A percentile compares a stretch with the other conserved stretches of the same genome.
Conservation (phyloP, 345 rosid genomes). For the Camelina sativa region DNA sequence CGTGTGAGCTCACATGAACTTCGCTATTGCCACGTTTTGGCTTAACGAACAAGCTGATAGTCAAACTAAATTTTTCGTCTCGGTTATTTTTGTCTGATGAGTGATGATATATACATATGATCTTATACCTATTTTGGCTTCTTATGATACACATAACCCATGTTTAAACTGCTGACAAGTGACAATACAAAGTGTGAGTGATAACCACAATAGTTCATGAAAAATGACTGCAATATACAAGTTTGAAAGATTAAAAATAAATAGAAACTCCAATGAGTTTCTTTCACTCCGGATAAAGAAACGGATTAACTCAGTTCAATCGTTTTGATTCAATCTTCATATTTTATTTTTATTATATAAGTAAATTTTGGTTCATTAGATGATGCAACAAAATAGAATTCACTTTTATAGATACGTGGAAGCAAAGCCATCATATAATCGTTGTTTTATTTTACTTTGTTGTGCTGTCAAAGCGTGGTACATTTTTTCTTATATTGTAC, state of each 20-base stretch:
- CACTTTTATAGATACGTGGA: conserved; percentile 27
- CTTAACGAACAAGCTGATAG: conserved; percentile 24
- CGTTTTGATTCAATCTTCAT: conserved; percentile 16
- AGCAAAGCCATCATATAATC: conserved; percentile 12
- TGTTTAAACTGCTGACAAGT: neutral
- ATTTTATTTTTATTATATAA: neutral
- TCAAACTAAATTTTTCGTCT: neutral
- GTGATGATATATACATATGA: neutral
- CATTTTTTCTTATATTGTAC: neutral
- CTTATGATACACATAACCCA: neutral
- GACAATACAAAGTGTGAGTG: neutral
- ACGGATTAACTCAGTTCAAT: conserved; percentile 26
- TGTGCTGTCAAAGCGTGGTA: conserved; percentile 35
- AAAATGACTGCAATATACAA: conserved; percentile 4
- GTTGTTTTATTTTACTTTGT: conserved; percentile 37
- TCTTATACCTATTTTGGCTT: conserved; percentile 6
- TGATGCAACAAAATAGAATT: conserved; percentile 1
- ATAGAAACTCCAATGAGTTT: neutral
- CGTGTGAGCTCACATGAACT: conserved; percentile 14
- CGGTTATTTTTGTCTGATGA: neutral
- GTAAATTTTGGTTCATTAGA: conserved; percentile 6
- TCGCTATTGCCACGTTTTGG: conserved; percentile 26
- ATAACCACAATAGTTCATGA: conserved; percentile 22
- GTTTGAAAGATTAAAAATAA: conserved; percentile 3
- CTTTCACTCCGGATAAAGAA: conserved; percentile 8